Percentiles rank a stretch among this genome's conserved stretches.
Conservation (phyloP, 768 basidiomycete genomes). For the Pluteus cervinus region DNA sequence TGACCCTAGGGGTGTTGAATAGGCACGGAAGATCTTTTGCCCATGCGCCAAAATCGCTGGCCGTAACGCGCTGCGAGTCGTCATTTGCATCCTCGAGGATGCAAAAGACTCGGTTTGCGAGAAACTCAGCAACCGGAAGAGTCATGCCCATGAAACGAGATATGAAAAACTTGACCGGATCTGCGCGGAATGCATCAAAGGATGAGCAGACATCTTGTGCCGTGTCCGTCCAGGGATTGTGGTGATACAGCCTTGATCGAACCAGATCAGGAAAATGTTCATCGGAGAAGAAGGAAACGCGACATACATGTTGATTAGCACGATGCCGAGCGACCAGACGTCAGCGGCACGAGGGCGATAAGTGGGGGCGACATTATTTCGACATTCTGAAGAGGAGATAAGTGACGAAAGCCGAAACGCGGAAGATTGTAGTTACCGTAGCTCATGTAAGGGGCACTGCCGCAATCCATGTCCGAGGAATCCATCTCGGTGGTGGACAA, state of each 20-base stretch:
- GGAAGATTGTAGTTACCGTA: constrained; percentile 55
- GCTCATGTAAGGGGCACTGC: constrained; percentile 98
- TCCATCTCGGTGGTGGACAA: constrained; percentile 85
- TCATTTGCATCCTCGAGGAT: constrained; percentile 60
- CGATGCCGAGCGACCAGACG: constrained; percentile 98
- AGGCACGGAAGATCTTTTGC: constrained; percentile 72
- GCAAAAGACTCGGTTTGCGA: constrained; percentile 81
- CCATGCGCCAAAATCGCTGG: constrained; percentile 85
- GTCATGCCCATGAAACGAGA: constrained; percentile 90
- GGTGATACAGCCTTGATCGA: constrained; percentile 81
- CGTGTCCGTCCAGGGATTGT: constrained; percentile 97
- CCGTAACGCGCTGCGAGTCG: constrained; percentile 65
- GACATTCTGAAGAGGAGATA: constrained; percentile 63
- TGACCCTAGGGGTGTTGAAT: constrained; percentile 48
- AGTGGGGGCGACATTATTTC: constrained; percentile 93
- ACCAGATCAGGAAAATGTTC: constrained; percentile 3
- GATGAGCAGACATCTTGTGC: constrained; percentile 73
- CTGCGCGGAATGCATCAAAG: constrained; percentile 73
- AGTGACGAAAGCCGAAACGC: constrained; percentile 9
- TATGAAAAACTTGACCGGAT: constrained; percentile 84
- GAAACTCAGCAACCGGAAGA: constrained; percentile 75
- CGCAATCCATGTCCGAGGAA: constrained; percentile 96
- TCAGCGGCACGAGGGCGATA: constrained; percentile 95
- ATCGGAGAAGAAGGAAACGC: constrained; percentile 5
- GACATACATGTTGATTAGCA: constrained; percentile 93